Conservation (phyloP, 305 asterid genomes). For the Fraxinus xanthoxyloides region DNA sequence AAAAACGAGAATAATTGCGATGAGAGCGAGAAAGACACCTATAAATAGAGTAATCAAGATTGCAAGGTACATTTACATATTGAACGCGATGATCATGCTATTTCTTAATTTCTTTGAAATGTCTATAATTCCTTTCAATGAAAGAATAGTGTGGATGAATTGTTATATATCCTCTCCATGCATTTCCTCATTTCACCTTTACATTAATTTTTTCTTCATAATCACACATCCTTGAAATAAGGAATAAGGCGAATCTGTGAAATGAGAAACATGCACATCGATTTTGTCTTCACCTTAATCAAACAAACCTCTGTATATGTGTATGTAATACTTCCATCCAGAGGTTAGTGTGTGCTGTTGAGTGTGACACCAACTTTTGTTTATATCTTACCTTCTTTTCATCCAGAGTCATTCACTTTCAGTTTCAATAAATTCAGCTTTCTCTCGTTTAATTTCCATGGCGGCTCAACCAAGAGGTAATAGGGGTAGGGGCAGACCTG, state of each 20-base stretch:
- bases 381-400: neutral
- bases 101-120: neutral
- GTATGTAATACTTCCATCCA: no score
- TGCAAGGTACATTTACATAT: neutral
- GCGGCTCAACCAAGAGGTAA: neutral
- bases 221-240: neutral
- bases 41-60: neutral
- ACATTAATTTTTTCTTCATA: no score
- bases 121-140: neutral
- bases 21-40: neutral
- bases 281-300: no score
- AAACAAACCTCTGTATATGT: no score
- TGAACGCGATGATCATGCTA: neutral
- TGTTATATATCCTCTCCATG: neutral
- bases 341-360: neutral
- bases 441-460: neutral
- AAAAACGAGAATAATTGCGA: neutral
- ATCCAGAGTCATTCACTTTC: neutral
- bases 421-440: neutral
- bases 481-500: neutral
- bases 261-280: no score
- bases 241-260: no score
- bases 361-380: neutral
- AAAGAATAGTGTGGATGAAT: neutral
- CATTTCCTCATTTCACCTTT: neutral